phyloP scores from a whole-genome alignment of 2,329 filamentous ascomycete genomes.

The Monilinia aucupariae region DNA sequence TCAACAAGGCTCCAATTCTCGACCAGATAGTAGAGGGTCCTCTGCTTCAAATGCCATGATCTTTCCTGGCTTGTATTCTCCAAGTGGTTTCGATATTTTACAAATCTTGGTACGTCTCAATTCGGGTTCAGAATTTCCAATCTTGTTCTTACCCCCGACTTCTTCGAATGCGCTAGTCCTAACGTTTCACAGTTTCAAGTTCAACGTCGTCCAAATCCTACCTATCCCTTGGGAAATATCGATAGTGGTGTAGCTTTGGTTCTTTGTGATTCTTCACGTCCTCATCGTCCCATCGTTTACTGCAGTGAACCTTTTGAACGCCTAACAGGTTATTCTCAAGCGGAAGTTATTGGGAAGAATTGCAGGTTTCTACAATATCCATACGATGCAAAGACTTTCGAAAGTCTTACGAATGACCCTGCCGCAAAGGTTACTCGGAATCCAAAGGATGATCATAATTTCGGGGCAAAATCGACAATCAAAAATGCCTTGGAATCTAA shows the following conservation, averaged over 20 bases:
- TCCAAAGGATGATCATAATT: conserved; percentile 53
- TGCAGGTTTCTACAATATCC: conserved; percentile 91
- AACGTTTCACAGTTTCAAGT: conserved; percentile 42
- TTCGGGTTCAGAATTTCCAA: not conserved
- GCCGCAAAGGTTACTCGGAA: conserved; percentile 54
- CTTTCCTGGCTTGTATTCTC: conserved; percentile 51
- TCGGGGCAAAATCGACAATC: conserved; percentile 71
- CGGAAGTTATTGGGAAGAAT: conserved; percentile 83
- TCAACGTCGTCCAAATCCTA: conserved; percentile 71
- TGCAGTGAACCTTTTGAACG: conserved; percentile 92
- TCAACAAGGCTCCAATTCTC: not conserved
- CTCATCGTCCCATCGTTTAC: conserved; percentile 88
- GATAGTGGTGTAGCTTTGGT: conserved; percentile 93
- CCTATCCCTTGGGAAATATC: conserved; percentile 83
- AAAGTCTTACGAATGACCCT: not conserved
- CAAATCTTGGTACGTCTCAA: conserved; percentile 46
- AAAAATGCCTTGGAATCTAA: conserved; percentile 70
- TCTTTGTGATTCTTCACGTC: conserved; percentile 82
- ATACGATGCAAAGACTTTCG: conserved; percentile 44
- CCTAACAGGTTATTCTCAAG: conserved; percentile 79
- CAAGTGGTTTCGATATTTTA: conserved; percentile 52
- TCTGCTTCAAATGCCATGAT: conserved; percentile 43
- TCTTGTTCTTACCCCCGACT: not conserved
- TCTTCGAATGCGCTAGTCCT: not conserved
- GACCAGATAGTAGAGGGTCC: conserved; percentile 5